Conservation (phyloP, 2,329 filamentous ascomycete genomes). For the Coniochaeta ligniaria region DNA sequence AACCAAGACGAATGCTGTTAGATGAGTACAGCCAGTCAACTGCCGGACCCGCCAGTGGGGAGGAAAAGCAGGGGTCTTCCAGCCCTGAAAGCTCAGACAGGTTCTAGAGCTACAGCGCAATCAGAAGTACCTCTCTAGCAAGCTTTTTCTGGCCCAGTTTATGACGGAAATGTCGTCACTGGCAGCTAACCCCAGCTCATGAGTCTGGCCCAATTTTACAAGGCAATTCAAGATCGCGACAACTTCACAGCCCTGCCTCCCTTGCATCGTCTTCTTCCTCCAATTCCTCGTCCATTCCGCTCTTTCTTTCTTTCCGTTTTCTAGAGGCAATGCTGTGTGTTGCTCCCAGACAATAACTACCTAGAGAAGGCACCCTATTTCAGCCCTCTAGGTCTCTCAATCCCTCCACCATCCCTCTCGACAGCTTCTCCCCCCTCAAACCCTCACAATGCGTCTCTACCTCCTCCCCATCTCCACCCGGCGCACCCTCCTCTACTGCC, state of each 20-base stretch:
- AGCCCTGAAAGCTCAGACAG: background rate
- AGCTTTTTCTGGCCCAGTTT: background rate
- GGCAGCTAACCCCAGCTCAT: background rate
- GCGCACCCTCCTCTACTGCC: conserved; percentile 86
- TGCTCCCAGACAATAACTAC: no score
- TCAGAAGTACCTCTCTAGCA: background rate
- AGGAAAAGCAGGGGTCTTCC: background rate
- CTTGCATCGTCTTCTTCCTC: background rate
- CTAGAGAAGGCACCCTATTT: no score
- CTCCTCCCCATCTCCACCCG: conserved; percentile 88
- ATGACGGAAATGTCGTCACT: background rate
- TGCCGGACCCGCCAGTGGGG: background rate
- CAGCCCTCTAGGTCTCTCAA: no score
- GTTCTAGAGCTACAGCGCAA: background rate
- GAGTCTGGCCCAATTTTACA: background rate
- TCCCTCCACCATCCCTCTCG: background rate
- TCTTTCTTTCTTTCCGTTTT: background rate
- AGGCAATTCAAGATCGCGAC: background rate
- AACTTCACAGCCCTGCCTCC: background rate
- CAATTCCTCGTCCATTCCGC: background rate
- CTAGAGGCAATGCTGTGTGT: no score
- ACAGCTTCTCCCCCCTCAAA: background rate
- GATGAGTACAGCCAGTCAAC: background rate
- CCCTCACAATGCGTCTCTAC: conserved; percentile 73
- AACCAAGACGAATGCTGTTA: background rate